Conservation (phyloP, 148 eudicot species). For the Rheum nobile region DNA sequence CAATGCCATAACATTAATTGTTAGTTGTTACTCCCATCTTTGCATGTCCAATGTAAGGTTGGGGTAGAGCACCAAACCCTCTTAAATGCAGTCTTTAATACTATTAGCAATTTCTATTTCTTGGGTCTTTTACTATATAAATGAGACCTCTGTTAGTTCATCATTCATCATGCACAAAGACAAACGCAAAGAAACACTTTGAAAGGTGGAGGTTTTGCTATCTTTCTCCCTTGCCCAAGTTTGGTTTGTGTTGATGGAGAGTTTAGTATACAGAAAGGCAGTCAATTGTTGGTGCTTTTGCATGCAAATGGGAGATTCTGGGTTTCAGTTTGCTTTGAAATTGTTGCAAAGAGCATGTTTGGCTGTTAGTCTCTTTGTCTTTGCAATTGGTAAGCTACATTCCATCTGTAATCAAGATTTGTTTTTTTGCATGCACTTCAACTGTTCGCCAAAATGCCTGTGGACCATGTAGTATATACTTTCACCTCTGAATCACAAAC, state of each 20-base stretch:
- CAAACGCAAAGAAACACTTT: not conserved
- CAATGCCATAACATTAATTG: not conserved
- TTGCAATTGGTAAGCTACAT: conserved; percentile 45
- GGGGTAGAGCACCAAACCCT: not conserved
- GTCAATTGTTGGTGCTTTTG: conserved; percentile 3
- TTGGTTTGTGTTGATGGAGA: not conserved
- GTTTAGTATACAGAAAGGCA: not conserved
- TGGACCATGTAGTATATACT: not conserved
- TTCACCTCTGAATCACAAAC: not conserved
- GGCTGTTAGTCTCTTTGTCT: conserved; percentile 30
- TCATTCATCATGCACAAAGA: conserved; percentile 2
- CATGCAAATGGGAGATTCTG: conserved; percentile 3
- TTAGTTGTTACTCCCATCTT: not conserved
- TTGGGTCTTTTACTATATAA: not conserved
- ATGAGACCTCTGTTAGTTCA: not conserved
- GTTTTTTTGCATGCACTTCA: not conserved
- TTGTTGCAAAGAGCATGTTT: conserved; percentile 21
- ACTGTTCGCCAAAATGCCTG: not conserved
- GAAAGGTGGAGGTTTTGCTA: not conserved
- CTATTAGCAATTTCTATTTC: not conserved
- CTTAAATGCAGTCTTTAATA: not conserved
- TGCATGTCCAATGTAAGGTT: conserved; percentile 5
- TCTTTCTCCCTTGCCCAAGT: not conserved
- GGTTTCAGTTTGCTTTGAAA: conserved; percentile 16
- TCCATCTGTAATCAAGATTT: not conserved